A percentile compares a stretch with the other conserved stretches of the same genome.
Evolutionary conservation across 2,329 filamentous ascomycete genomes (phyloP).

Genomic region (Talaromyces rugulosus): DNA sequence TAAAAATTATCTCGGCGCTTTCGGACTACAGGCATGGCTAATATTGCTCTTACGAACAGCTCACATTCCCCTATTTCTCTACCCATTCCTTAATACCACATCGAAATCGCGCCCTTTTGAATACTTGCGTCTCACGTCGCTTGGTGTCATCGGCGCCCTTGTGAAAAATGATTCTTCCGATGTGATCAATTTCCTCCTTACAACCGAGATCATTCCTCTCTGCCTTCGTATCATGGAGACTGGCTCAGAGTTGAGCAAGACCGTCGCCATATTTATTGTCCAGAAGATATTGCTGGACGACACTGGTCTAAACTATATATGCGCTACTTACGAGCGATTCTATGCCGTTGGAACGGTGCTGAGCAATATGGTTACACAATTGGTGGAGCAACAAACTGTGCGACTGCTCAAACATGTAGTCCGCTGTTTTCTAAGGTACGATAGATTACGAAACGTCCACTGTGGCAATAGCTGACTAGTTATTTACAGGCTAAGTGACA

Average conservation of each 20-base stretch:
- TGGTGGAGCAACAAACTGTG: slow-evolving; percentile 96
- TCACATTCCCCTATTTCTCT: slow-evolving; percentile 95
- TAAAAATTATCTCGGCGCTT: slow-evolving; percentile 38
- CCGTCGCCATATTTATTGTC: slow-evolving; percentile 98
- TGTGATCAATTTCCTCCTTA: slow-evolving; percentile 97
- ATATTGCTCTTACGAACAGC: slow-evolving; percentile 49
- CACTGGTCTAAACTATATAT: slow-evolving; percentile 95
- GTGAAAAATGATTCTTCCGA: slow-evolving; percentile 99
- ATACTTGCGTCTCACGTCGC: slow-evolving; percentile 89
- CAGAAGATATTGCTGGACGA: slow-evolving; percentile 98
- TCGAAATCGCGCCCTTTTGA: slow-evolving; percentile 97
- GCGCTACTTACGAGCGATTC: slow-evolving; percentile 96
- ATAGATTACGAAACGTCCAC: slow-evolving; percentile 13
- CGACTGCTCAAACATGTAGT: slow-evolving; percentile 96
- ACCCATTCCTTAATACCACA: slow-evolving; percentile 97
- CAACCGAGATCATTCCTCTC: slow-evolving; percentile 95
- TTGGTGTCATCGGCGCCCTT: slow-evolving; percentile 92
- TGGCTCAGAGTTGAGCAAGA: slow-evolving; percentile 96
- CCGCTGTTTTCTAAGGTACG: slow-evolving; percentile 87
- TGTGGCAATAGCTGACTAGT: neutral
- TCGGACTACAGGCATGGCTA: neutral
- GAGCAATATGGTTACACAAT: slow-evolving; percentile 97
- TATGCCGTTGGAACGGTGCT: slow-evolving; percentile 96
- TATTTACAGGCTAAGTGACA: slow-evolving; percentile 74
- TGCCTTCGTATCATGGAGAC: slow-evolving; percentile 99